These are phyloP conservation scores for Coemansia sp. DNA, from an alignment of 192 early-diverging fungal genomes.

Conservation along the genomic window DNA sequence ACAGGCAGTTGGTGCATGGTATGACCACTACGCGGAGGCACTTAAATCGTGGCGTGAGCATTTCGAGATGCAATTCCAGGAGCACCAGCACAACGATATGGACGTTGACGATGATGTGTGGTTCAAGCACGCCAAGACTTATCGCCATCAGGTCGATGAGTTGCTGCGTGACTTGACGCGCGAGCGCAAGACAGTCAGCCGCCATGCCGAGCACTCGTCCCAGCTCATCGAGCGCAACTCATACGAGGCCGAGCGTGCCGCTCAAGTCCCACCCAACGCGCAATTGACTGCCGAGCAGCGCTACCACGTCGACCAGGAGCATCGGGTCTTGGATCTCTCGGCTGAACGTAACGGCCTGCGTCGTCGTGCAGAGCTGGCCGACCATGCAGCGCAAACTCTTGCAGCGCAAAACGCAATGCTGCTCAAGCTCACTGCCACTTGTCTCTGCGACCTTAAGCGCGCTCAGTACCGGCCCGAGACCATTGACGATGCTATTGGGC, in stretches of 20 bases:
- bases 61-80: constrained; percentile 53
- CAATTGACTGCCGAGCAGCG: constrained; percentile 55
- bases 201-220: constrained; percentile 48
- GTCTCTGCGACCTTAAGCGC: constrained; percentile 40
- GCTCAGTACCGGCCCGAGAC: constrained; percentile 15
- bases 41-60: constrained; percentile 55
- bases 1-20: constrained; percentile 35
- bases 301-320: constrained; percentile 53
- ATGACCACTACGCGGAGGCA: constrained; percentile 32
- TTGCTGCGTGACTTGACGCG: constrained; percentile 45
- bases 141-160: constrained; percentile 45
- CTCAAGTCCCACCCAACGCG: constrained; percentile 36
- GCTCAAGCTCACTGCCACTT: constrained; percentile 39
- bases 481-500: constrained; percentile 28
- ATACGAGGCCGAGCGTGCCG: constrained; percentile 43
- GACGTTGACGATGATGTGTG: constrained; percentile 17
- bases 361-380: constrained; percentile 42
- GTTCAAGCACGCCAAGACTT: constrained; percentile 21
- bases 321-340: constrained; percentile 36
- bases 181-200: constrained; percentile 38
- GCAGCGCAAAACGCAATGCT: constrained; percentile 40
- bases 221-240: constrained; percentile 45
- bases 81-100: constrained; percentile 39
- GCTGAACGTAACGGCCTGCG: constrained; percentile 52
- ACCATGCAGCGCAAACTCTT: constrained; percentile 30